These are phyloP conservation scores for Backusella sp. DNA, from an alignment of 192 early-diverging fungal species.

Conservation along the genomic window DNA sequence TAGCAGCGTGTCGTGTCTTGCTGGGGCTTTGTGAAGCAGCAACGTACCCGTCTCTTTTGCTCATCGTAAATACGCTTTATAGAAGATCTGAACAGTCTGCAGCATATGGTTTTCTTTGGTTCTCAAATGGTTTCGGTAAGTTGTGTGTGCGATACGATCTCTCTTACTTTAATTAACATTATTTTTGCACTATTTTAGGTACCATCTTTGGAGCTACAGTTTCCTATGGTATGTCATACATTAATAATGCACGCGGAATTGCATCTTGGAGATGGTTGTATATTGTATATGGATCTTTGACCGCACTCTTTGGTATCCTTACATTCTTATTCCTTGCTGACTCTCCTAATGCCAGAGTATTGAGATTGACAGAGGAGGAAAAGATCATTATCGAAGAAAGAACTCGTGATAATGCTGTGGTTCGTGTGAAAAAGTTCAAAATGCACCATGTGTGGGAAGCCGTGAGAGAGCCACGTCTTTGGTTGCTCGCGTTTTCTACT, in stretches of 20 bases:
- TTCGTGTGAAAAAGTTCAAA: constrained; percentile 12
- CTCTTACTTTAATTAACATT: too few species aligned
- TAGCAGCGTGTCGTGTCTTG: constrained; percentile 18
- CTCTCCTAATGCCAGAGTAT: constrained; percentile 6
- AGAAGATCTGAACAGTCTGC: constrained; percentile 26
- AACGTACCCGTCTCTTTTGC: constrained; percentile 20
- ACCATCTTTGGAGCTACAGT: constrained; percentile 12
- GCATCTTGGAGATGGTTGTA: constrained; percentile 29
- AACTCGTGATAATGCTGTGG: constrained; percentile 19
- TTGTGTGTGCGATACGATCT: neutral
- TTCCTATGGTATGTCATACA: constrained; percentile 26
- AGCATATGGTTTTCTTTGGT: constrained; percentile 17
- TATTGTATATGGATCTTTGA: constrained; percentile 25
- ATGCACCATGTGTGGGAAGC: constrained; percentile 26
- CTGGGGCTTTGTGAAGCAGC: constrained; percentile 34
- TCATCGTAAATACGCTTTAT: constrained; percentile 27
- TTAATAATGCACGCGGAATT: neutral
- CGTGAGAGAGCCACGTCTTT: constrained; percentile 25
- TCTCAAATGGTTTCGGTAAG: constrained; percentile 19
- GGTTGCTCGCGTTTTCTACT: constrained; percentile 1
- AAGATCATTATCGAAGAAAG: constrained; percentile 31
- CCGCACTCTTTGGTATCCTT: constrained; percentile 20
- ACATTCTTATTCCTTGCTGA: constrained; percentile 33
- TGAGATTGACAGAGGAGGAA: constrained; percentile 21
- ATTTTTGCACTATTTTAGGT: neutral